phyloP scores from a whole-genome alignment of 306 rosid species.

The Cajanus cajan region DNA sequence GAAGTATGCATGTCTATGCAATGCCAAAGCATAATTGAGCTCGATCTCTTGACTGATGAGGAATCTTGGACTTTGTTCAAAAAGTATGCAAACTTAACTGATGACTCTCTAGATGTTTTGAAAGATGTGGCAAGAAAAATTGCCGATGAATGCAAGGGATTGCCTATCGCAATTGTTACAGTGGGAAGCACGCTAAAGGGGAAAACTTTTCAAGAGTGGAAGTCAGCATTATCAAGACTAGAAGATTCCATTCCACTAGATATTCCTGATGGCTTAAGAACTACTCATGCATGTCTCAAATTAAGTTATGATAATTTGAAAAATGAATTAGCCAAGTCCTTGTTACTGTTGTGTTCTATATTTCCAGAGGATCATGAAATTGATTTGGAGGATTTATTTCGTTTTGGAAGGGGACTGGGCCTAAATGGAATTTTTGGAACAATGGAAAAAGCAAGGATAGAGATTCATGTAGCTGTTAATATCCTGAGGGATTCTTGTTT shows the following conservation, averaged over 20 bases:
- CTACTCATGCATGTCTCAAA: too few relatives aligned
- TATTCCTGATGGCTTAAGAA: background rate
- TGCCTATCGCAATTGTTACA: slow-evolving; percentile 13
- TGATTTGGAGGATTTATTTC: background rate
- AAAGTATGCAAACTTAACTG: background rate
- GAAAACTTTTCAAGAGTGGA: background rate
- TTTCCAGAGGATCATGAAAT: slow-evolving; percentile 28
- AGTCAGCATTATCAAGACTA: background rate
- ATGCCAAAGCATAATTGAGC: background rate
- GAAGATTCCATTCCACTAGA: background rate
- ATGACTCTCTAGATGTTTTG: background rate
- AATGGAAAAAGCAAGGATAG: background rate
- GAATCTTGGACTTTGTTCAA: slow-evolving; percentile 3
- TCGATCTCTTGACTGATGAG: background rate
- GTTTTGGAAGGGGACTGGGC: background rate
- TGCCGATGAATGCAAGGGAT: slow-evolving; percentile 15
- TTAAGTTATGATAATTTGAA: background rate
- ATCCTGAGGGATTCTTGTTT: slow-evolving; percentile 20
- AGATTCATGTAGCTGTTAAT: background rate
- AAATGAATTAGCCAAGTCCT: background rate
- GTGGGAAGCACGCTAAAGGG: slow-evolving; percentile 12
- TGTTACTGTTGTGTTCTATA: slow-evolving; percentile 20
- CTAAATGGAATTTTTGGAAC: background rate
- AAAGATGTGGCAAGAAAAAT: background rate
- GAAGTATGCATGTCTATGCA: background rate